Evolutionary conservation across 225 moss, liverwort and hornwort genomes (phyloP).

Genomic region (Anthoceros angustus): DNA sequence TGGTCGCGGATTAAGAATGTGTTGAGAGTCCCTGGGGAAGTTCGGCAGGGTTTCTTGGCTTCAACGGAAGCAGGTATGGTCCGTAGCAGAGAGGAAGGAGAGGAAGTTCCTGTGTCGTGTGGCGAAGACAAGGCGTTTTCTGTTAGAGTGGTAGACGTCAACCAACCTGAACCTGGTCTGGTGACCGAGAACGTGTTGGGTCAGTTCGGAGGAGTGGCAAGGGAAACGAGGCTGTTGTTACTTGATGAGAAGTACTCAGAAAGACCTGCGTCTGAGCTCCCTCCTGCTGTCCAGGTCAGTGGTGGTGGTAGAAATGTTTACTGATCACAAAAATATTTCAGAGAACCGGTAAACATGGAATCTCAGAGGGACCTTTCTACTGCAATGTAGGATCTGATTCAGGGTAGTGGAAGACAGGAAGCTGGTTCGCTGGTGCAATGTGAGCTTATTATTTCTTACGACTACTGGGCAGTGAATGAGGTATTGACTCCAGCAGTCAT

Average conservation of each 20-base stretch:
- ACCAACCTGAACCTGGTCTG: background rate
- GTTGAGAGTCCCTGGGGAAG: background rate
- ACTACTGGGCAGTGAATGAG: background rate
- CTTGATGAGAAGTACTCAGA: background rate
- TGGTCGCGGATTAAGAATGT: background rate
- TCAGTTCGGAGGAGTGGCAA: background rate
- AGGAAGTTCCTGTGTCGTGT: background rate
- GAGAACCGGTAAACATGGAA: too few relatives aligned
- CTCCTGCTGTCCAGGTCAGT: background rate
- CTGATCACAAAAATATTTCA: too few relatives aligned
- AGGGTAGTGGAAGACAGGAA: background rate
- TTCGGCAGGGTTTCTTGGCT: background rate
- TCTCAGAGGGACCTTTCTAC: background rate
- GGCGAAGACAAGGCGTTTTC: background rate
- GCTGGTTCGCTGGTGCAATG: constrained; percentile 1
- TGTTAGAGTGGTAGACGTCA: background rate
- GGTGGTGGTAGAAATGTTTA: too few relatives aligned
- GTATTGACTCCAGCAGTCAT: background rate
- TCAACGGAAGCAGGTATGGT: background rate
- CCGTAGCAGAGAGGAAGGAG: background rate
- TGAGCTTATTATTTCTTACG: background rate
- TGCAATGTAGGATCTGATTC: background rate
- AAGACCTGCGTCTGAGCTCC: background rate
- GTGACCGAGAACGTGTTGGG: too few relatives aligned
- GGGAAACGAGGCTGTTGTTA: background rate